phyloP scores from a whole-genome alignment of 1,139 yeast genomes.

The Sugiyamaella castrensis region DNA sequence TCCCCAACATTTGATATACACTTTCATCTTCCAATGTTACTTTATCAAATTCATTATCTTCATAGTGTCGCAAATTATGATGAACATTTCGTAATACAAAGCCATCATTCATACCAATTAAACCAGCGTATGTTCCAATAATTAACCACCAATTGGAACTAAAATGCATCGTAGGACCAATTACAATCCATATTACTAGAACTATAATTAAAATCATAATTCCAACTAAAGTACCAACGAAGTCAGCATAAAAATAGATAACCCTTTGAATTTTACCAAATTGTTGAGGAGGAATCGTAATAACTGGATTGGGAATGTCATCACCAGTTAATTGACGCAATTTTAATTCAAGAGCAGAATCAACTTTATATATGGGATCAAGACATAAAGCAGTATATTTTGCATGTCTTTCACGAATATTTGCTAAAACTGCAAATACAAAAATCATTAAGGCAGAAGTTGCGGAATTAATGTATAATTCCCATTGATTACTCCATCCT shows the following conservation, averaged over 20 bases:
- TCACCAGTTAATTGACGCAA: conserved; percentile 29
- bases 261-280: conserved; percentile 27
- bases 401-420: conserved; percentile 40
- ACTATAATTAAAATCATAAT: conserved; percentile 36
- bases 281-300: conserved; percentile 28
- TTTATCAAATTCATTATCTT: not conserved
- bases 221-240: conserved; percentile 43
- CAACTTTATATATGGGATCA: conserved; percentile 29
- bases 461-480: conserved; percentile 42
- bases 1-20: not conserved
- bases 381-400: conserved; percentile 31
- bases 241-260: conserved; percentile 38
- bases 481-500: conserved; percentile 40
- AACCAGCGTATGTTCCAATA: conserved; percentile 44
- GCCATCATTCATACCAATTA: conserved; percentile 43
- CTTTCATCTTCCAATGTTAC: conserved; percentile 2
- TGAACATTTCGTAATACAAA: conserved; percentile 42
- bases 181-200: conserved; percentile 38
- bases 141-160: conserved; percentile 43
- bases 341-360: conserved; percentile 32
- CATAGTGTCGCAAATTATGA: conserved; percentile 1
- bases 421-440: conserved; percentile 38
- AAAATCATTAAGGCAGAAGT: conserved; percentile 39
- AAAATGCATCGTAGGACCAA: conserved; percentile 39
- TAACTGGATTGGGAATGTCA: conserved; percentile 25